Percentiles rank a stretch among this genome's conserved stretches.
Conservation (phyloP, 805 yeast genomes). For the Lachancea cidri region DNA sequence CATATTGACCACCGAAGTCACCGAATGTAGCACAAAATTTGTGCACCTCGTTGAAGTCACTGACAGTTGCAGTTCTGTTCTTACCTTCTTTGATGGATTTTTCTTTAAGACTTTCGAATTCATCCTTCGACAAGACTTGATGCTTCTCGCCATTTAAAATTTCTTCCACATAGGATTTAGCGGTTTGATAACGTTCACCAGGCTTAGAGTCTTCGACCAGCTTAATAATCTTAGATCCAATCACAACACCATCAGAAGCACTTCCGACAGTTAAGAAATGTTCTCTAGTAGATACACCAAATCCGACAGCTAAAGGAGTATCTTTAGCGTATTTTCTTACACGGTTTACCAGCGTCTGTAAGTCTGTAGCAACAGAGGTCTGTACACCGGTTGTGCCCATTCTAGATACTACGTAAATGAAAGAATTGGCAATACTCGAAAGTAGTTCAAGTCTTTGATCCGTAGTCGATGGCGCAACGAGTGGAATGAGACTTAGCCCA, state of each 20-base stretch:
- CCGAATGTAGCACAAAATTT: constrained; percentile 79
- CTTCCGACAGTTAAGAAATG: constrained; percentile 78
- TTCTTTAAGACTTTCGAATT: constrained; percentile 34
- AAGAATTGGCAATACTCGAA: constrained; percentile 87
- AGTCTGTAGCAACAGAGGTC: constrained; percentile 54
- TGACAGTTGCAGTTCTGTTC: constrained; percentile 18
- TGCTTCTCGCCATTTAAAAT: constrained; percentile 58
- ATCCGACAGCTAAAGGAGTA: constrained; percentile 90
- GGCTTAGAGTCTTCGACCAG: constrained; percentile 58
- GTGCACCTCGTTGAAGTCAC: constrained; percentile 51
- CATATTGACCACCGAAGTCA: constrained; percentile 97
- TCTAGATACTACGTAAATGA: constrained; percentile 91
- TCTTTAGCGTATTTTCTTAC: constrained; percentile 73
- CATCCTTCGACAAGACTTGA: constrained; percentile 29
- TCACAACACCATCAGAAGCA: constrained; percentile 90
- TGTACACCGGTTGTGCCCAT: constrained; percentile 97
- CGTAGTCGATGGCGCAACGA: constrained; percentile 95
- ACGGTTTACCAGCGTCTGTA: constrained; percentile 63
- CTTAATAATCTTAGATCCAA: constrained; percentile 81
- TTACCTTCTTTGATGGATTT: constrained; percentile 22
- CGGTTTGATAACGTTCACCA: constrained; percentile 57
- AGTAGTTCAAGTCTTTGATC: constrained; percentile 77
- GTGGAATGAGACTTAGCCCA: constrained; percentile 82
- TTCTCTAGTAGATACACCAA: constrained; percentile 92
- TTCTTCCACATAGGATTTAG: constrained; percentile 59